phyloP scores from a whole-genome alignment of 352 stramenopile genomes.

The Pythium brachiatum region DNA sequence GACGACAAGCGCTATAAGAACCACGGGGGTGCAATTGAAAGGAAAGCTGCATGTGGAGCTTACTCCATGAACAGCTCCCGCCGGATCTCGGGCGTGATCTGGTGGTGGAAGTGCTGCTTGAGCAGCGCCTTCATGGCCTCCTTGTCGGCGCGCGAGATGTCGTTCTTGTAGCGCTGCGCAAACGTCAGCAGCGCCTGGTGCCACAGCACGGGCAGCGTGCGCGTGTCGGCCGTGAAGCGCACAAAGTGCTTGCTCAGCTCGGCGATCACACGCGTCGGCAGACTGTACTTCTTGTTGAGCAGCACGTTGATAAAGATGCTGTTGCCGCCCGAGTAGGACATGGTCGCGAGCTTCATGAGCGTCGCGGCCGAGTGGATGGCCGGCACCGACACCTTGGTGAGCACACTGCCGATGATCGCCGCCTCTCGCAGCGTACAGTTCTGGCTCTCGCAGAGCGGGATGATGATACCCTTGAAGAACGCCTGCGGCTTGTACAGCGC shows the following conservation, averaged over 20 bases:
- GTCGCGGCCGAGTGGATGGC: constrained; percentile 98
- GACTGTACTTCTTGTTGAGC: constrained; percentile 99
- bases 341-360: constrained; percentile 97
- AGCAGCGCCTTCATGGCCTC: constrained; percentile 93
- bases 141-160: constrained; percentile 94
- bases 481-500: constrained; percentile 98
- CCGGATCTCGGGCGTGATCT: constrained; percentile 98
- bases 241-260: constrained; percentile 96
- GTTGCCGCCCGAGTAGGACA: constrained; percentile 96
- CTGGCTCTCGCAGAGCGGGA: constrained; percentile 94
- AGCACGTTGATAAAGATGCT: constrained; percentile 99
- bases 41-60: background rate
- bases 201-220: constrained; percentile 96
- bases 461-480: constrained; percentile 99
- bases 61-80: constrained; percentile 93
- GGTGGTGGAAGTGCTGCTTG: constrained; percentile 91
- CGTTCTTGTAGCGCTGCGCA: constrained; percentile 98
- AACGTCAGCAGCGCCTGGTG: constrained; percentile 98
- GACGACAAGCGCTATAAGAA: constrained; percentile 4
- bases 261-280: constrained; percentile 96
- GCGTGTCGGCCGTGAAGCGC: constrained; percentile 86
- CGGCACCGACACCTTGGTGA: constrained; percentile 98
- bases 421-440: constrained; percentile 97
- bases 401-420: constrained; percentile 96
- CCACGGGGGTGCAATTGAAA: background rate